Base-by-base conservation (phyloP, 2,329 filamentous ascomycete genomes). In the Fusarium compactum region DNA sequence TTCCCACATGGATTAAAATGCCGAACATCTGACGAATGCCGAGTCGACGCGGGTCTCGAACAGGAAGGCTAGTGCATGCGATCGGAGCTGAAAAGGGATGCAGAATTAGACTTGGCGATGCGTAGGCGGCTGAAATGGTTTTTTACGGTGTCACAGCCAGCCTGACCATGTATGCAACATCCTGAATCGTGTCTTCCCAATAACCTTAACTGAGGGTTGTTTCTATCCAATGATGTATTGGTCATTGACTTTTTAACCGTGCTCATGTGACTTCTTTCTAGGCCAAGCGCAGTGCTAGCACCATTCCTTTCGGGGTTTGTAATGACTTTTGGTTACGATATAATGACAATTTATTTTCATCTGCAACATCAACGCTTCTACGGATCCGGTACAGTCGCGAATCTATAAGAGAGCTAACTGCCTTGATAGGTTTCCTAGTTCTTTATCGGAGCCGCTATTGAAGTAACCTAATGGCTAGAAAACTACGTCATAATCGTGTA, bases 401-500 rank as follows among this genome's bases (percentile, higher is more conserved):
- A 10, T 16, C 8, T 15, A 11, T 10, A 7, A n/a, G 16, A 27
- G 9, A 22, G 18, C 24, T 15, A 15, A 29, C 16, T 43, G 7
- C 34, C 24, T 53, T 53, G n/a, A 9, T 22, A 41, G 6, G 30
- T 25, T 29, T 20, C 10, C 1, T 38, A 38, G 34, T 7, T 38
- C 6, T 18, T n/a, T 43, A 8, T 32, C 11, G 6, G 30, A 30
- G 45, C 53, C 25, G 32, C 20, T 43, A 46, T 24, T 5, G 29
- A 40, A 24, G 24, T 53, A 43, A 43, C 18, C 34, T 18, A 16
- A 27, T 41, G 34, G 24, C n/a, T 18, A 53, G 15, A 40, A 27
- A 25, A 24, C 10, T 44, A 55, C 55, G 63, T 66, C 63, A 66
- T 66, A 55, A 61, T 50, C 8, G 32, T 24, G 38, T 40, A 54